Conservation (phyloP, 169 alveolate genomes). For the Cyclospora cayetanensis region DNA sequence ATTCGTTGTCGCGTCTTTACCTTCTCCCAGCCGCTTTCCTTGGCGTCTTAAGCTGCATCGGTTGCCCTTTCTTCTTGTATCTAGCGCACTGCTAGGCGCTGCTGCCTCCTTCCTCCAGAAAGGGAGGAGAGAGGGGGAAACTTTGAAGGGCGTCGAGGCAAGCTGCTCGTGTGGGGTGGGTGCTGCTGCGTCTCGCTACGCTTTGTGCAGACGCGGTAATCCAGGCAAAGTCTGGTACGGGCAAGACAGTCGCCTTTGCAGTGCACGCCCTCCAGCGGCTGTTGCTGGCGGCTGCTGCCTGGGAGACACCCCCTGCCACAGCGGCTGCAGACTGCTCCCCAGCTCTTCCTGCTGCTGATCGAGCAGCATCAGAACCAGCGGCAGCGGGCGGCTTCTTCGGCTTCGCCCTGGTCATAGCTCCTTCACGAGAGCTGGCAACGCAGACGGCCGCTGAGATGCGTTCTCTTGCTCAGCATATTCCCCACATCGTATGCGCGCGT, state of each 20-base stretch:
- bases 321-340: too few relatives aligned
- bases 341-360: too few relatives aligned
- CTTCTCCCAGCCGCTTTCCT: too few relatives aligned
- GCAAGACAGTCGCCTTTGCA: conserved; percentile 76
- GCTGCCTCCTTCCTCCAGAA: too few relatives aligned
- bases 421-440: neutral
- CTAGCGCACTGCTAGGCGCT: too few relatives aligned
- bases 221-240: conserved; percentile 80
- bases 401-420: neutral
- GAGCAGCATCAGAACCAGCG: neutral
- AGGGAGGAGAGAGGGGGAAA: too few relatives aligned
- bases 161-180: too few relatives aligned
- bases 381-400: neutral
- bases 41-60: too few relatives aligned
- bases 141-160: too few relatives aligned
- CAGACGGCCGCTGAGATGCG: neutral
- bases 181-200: too few relatives aligned
- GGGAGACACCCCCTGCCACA: neutral
- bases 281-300: neutral
- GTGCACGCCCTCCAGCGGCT: conserved; percentile 55
- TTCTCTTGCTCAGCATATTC: neutral
- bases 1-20: too few relatives aligned
- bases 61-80: too few relatives aligned
- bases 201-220: conserved; percentile 67
- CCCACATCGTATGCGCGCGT: neutral